Evolutionary conservation across 306 rosid genomes (phyloP).

Genomic region (Abrus precatorius): DNA sequence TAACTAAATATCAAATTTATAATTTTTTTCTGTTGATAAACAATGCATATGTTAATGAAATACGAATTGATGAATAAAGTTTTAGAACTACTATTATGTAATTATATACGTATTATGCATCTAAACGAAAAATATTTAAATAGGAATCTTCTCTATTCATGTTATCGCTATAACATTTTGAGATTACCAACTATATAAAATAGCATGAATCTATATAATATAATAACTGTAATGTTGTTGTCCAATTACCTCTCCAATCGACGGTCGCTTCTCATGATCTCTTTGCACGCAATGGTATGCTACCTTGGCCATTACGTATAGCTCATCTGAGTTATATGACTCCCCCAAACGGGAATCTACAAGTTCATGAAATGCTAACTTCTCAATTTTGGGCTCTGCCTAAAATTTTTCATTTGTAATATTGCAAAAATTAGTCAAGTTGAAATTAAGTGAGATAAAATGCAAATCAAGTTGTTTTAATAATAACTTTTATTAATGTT

Average conservation of each 20-base stretch:
- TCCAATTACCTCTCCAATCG: conserved; percentile 68
- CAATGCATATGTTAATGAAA: no score
- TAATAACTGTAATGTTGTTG: not conserved
- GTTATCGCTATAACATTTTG: no score
- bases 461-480: no score
- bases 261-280: conserved; percentile 69
- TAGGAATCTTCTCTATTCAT: no score
- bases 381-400: conserved; percentile 66
- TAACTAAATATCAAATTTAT: no score
- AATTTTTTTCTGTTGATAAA: no score
- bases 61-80: no score
- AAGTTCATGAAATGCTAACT: conserved; percentile 61
- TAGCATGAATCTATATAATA: not conserved
- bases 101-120: no score
- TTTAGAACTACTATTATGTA: no score
- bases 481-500: no score
- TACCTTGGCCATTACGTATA: conserved; percentile 64
- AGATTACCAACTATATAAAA: no score
- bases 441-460: not conserved
- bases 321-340: conserved; percentile 54
- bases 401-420: conserved; percentile 31
- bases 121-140: no score
- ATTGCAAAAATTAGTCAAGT: not conserved
- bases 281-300: conserved; percentile 66
- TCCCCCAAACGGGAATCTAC: conserved; percentile 65